A percentile compares a stretch with the other conserved stretches of the same genome.
phyloP scores from a whole-genome alignment of 2,329 filamentous ascomycete species.

The Elsinoe fawcettii region DNA sequence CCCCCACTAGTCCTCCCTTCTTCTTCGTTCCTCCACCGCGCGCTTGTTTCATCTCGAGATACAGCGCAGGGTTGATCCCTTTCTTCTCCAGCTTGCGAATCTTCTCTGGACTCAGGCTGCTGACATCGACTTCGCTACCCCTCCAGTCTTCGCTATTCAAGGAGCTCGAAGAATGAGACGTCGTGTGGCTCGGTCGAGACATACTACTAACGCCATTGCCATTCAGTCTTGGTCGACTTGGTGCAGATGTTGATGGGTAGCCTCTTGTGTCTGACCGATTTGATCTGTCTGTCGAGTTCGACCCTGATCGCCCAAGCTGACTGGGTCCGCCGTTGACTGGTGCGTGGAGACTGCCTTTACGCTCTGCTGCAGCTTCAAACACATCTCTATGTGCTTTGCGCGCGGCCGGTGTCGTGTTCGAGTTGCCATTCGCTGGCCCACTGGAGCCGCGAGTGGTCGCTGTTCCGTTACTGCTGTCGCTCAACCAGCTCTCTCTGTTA shows the following conservation, averaged over 20 bases:
- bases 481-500: slow-evolving; percentile 12
- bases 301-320: neutral
- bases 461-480: slow-evolving; percentile 10
- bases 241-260: neutral
- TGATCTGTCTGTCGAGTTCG: neutral
- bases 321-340: neutral
- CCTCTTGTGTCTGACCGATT: neutral
- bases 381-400: neutral
- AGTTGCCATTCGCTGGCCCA: neutral
- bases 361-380: slow-evolving; percentile 8
- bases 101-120: slow-evolving; percentile 33
- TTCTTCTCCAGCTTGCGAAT: slow-evolving; percentile 40
- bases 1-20: slow-evolving; percentile 20
- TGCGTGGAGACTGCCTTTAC: neutral
- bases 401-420: neutral
- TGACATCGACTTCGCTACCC: slow-evolving; percentile 34
- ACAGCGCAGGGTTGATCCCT: slow-evolving; percentile 40
- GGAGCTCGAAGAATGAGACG: slow-evolving; percentile 16
- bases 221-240: neutral
- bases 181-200: neutral
- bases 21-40: slow-evolving; percentile 31
- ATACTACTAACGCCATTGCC: neutral
- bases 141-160: slow-evolving; percentile 29
- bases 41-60: slow-evolving; percentile 41
- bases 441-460: neutral